phyloP scores from a whole-genome alignment of 2,329 filamentous ascomycete species.

The Amauroascus verrucosus region DNA sequence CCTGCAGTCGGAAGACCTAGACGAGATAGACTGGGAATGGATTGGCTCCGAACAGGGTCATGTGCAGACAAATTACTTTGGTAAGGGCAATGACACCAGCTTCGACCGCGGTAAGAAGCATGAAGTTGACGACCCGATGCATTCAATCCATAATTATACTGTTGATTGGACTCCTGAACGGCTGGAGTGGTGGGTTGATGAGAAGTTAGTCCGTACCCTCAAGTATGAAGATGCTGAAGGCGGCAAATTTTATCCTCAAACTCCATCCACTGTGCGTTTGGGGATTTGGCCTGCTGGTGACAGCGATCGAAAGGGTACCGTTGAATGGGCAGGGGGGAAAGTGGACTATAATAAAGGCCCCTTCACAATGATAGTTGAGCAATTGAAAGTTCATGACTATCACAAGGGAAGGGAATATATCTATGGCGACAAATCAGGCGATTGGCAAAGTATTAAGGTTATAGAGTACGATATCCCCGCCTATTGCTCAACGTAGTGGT shows the following conservation, averaged over 20 bases:
- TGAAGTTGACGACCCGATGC: slow-evolving; percentile 48
- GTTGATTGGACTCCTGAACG: slow-evolving; percentile 57
- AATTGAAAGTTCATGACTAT: slow-evolving; percentile 46
- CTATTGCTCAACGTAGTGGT: not conserved
- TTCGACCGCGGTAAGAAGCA: slow-evolving; percentile 82
- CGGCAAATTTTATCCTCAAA: slow-evolving; percentile 57
- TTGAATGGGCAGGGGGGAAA: slow-evolving; percentile 18
- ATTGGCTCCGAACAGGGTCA: slow-evolving; percentile 28
- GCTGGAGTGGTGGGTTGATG: slow-evolving; percentile 58
- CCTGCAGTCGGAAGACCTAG: slow-evolving; percentile 81
- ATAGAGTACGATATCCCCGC: slow-evolving; percentile 37
- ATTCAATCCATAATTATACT: slow-evolving; percentile 37
- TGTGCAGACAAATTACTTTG: slow-evolving; percentile 86
- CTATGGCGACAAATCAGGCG: slow-evolving; percentile 52
- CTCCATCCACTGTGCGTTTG: slow-evolving; percentile 60
- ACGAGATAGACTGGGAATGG: slow-evolving; percentile 80
- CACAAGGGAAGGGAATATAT: slow-evolving; percentile 54
- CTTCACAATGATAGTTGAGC: slow-evolving; percentile 65
- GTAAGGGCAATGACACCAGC: slow-evolving; percentile 75
- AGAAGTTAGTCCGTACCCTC: slow-evolving; percentile 51
- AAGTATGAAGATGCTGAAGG: slow-evolving; percentile 55
- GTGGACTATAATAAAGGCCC: slow-evolving; percentile 41
- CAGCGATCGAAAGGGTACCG: slow-evolving; percentile 17
- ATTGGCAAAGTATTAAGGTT: slow-evolving; percentile 54
- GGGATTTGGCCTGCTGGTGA: slow-evolving; percentile 60